Conservation (phyloP, 768 basidiomycete genomes). For the Clavaria fumosa region DNA sequence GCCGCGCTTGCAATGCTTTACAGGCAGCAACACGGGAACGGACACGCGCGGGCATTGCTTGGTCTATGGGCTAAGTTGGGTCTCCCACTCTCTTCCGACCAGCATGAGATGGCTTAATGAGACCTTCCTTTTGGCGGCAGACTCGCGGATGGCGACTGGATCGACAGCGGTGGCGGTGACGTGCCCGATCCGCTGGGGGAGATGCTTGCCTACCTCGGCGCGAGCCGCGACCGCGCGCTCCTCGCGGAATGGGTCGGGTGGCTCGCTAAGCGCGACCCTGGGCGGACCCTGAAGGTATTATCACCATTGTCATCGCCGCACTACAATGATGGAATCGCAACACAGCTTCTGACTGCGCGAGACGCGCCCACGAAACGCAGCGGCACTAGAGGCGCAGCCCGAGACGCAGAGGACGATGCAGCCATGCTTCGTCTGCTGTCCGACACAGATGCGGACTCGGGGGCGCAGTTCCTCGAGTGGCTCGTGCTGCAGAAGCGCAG, state of each 20-base stretch:
- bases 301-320: neutral
- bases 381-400: conserved; percentile 42
- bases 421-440: conserved; percentile 39
- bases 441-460: conserved; percentile 42
- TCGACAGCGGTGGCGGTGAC: conserved; percentile 44
- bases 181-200: conserved; percentile 47
- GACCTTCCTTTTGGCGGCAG: conserved; percentile 20
- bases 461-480: conserved; percentile 63
- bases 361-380: conserved; percentile 36
- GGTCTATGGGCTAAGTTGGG: conserved; percentile 55
- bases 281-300: conserved; percentile 54
- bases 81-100: neutral
- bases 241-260: conserved; percentile 70
- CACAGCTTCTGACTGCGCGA: conserved; percentile 36
- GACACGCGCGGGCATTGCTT: conserved; percentile 51
- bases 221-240: conserved; percentile 42
- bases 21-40: conserved; percentile 36
- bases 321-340: conserved; percentile 3
- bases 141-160: conserved; percentile 49
- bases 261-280: conserved; percentile 54
- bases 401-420: conserved; percentile 48
- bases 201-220: conserved; percentile 40
- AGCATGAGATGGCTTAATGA: conserved; percentile 3
- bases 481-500: conserved; percentile 57
- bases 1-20: conserved; percentile 49